phyloP scores from a whole-genome alignment of 768 basidiomycete species.

The Lentinula guzmanii region DNA sequence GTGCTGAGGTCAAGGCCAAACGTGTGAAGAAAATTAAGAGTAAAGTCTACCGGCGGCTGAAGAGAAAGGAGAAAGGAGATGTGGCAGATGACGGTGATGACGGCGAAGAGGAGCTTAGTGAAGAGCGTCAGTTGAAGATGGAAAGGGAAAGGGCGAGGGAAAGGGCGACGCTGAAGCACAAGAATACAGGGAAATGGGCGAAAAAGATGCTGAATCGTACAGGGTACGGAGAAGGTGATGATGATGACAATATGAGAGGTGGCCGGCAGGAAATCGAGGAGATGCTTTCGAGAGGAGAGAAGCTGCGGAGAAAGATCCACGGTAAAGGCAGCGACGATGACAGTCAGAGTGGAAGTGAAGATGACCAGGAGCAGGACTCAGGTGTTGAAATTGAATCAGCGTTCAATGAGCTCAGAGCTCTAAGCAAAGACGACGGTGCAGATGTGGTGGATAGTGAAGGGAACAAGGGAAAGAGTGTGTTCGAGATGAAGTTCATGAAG shows the following conservation, averaged over 20 bases:
- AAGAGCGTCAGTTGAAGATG: conserved; percentile 53
- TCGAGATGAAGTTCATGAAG: conserved; percentile 99
- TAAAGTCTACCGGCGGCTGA: conserved; percentile 83
- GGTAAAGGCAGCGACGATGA: conserved; percentile 56
- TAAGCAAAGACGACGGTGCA: conserved; percentile 36
- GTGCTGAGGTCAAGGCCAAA: conserved; percentile 86
- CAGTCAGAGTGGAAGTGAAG: conserved; percentile 34
- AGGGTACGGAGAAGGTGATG: conserved; percentile 54
- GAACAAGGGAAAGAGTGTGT: conserved; percentile 62
- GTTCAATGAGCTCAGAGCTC: conserved; percentile 66
- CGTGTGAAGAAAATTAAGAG: conserved; percentile 94
- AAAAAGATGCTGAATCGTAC: conserved; percentile 59
- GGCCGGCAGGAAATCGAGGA: conserved; percentile 64
- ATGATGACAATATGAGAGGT: conserved; percentile 31
- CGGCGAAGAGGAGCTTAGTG: conserved; percentile 38
- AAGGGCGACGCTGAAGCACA: conserved; percentile 84
- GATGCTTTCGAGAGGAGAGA: conserved; percentile 82
- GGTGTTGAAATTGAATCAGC: conserved; percentile 48
- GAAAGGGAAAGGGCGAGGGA: conserved; percentile 83
- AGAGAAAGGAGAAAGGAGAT: conserved; percentile 70
- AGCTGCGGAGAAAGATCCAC: conserved; percentile 67
- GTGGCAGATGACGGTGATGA: conserved; percentile 42
- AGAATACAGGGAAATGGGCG: conserved; percentile 86
- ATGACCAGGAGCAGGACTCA: conserved; percentile 41
- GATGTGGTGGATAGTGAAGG: conserved; percentile 16